A percentile compares a stretch with the other conserved stretches of the same genome.
phyloP scores from a whole-genome alignment of 1,139 yeast genomes.

The Yamadazyma aaseri region DNA sequence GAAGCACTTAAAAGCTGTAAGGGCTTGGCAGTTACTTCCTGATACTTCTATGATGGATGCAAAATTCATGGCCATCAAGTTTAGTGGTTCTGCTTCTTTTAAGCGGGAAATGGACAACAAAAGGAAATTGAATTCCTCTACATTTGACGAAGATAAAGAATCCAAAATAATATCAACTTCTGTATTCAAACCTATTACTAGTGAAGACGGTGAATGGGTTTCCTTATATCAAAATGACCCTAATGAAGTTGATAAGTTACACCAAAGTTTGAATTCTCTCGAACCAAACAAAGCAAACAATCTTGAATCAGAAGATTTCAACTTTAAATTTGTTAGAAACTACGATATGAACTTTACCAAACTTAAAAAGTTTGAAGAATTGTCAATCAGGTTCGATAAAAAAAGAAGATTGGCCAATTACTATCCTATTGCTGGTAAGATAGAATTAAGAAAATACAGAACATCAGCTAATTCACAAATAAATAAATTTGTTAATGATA shows the following conservation, averaged over 20 bases:
- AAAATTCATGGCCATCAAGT: constrained; percentile 66
- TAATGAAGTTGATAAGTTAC: constrained; percentile 27
- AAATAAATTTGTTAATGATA: constrained; percentile 49
- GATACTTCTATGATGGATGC: constrained; percentile 88
- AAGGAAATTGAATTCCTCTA: constrained; percentile 37
- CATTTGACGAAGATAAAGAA: constrained; percentile 40
- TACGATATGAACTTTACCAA: constrained; percentile 71
- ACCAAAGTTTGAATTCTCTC: constrained; percentile 49
- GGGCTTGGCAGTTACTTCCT: constrained; percentile 80
- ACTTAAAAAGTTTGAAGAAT: constrained; percentile 45
- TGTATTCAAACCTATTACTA: constrained; percentile 70
- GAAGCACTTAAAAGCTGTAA: constrained; percentile 70
- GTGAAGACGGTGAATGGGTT: constrained; percentile 81
- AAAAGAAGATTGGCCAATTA: constrained; percentile 66
- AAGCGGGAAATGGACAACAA: constrained; percentile 34
- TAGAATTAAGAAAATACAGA: constrained; percentile 83
- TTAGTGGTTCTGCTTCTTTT: constrained; percentile 77
- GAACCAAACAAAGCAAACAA: constrained; percentile 50
- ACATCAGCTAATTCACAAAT: constrained; percentile 47
- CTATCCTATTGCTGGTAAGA: constrained; percentile 74
- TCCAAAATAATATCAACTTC: constrained; percentile 56
- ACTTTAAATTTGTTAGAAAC: constrained; percentile 69
- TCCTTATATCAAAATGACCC: constrained; percentile 55
- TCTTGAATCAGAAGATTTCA: constrained; percentile 45
- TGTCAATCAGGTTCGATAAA: constrained; percentile 43